phyloP scores from a whole-genome alignment of 2,329 filamentous ascomycete species.

The Scleromitrula shiraiana region DNA sequence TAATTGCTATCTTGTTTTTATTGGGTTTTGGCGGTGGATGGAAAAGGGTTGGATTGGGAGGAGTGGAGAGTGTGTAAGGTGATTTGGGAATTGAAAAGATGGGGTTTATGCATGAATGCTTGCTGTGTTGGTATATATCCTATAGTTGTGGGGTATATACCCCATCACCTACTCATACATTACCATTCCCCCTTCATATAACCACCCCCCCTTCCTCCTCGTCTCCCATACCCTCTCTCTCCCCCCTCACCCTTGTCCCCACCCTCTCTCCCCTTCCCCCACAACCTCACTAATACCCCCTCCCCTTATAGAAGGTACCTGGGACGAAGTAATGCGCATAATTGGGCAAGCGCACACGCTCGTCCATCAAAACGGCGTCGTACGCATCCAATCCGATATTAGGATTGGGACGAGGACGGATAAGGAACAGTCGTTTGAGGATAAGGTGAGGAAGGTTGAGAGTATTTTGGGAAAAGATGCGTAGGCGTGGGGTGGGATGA shows the following conservation, averaged over 20 bases:
- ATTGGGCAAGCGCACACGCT: conserved; percentile 80
- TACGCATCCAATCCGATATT: conserved; percentile 83
- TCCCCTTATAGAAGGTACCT: conserved; percentile 63
- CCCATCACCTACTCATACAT: background rate
- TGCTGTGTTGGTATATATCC: background rate
- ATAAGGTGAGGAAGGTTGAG: conserved; percentile 28
- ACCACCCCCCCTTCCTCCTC: background rate
- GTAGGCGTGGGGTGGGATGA: background rate
- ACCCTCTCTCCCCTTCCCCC: background rate
- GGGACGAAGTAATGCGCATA: conserved; percentile 78
- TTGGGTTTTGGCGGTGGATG: background rate
- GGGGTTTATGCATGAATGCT: background rate
- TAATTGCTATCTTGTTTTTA: background rate
- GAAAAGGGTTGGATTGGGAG: background rate
- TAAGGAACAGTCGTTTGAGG: conserved; percentile 26
- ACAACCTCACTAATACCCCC: background rate
- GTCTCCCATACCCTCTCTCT: background rate
- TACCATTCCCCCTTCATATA: background rate
- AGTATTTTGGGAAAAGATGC: conserved; percentile 24
- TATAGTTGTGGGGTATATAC: background rate
- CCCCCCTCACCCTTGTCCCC: background rate
- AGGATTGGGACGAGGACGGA: conserved; percentile 57
- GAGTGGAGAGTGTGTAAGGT: background rate
- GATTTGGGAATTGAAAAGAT: background rate
- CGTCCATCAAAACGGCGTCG: conserved; percentile 68